Conservation (phyloP, 768 basidiomycete species). For the Mycena chlorophos region DNA sequence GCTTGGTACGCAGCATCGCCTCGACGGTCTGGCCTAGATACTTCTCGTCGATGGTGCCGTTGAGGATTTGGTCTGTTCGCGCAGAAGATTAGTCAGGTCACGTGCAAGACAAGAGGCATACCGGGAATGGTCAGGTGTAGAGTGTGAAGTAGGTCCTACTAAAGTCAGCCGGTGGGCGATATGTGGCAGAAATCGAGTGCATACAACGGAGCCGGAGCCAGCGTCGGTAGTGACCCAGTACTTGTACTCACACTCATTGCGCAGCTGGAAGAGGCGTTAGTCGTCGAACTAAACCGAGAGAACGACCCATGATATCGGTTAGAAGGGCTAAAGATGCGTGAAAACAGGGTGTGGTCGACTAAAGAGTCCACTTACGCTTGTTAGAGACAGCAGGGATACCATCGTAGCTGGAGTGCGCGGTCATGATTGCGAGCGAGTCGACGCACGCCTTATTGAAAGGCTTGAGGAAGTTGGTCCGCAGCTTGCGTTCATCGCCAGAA, state of each 20-base stretch:
- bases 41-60: slow-evolving; percentile 51
- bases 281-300: background rate
- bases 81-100: background rate
- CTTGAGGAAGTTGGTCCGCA: slow-evolving; percentile 58
- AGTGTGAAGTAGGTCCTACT: slow-evolving; percentile 50
- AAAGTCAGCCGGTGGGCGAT: background rate
- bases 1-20: slow-evolving; percentile 57
- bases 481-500: slow-evolving; percentile 64
- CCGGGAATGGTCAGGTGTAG: slow-evolving; percentile 61
- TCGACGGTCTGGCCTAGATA: slow-evolving; percentile 58
- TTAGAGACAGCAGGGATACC: slow-evolving; percentile 63
- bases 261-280: slow-evolving; percentile 41
- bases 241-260: slow-evolving; percentile 66
- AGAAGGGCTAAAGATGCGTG: slow-evolving; percentile 43
- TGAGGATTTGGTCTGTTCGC: slow-evolving; percentile 52
- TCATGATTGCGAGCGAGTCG: slow-evolving; percentile 65
- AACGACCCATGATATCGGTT: slow-evolving; percentile 50
- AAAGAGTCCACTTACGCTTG: slow-evolving; percentile 43
- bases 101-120: slow-evolving; percentile 19
- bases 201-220: slow-evolving; percentile 50
- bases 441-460: slow-evolving; percentile 66
- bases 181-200: background rate
- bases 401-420: slow-evolving; percentile 68
- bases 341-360: background rate
- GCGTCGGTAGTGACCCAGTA: slow-evolving; percentile 68